Evolutionary conservation across 768 basidiomycete species (phyloP).

Genomic region (Lactarius sp.): DNA sequence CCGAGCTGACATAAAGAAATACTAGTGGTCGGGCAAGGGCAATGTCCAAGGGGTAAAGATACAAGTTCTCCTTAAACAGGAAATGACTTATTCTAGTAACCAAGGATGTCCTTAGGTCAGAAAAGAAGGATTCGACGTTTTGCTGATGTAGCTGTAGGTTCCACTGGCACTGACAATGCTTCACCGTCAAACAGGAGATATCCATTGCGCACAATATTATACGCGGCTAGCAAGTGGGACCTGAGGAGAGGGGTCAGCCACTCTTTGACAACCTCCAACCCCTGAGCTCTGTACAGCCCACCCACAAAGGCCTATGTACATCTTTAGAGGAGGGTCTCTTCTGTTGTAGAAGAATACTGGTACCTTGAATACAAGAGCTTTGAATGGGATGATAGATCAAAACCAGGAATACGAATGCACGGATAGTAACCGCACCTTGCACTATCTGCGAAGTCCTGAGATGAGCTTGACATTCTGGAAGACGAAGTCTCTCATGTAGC

Average conservation of each 20-base stretch:
- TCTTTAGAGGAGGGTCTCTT: not conserved
- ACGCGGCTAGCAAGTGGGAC: slow-evolving; percentile 1
- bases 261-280: not conserved
- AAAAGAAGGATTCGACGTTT: too few species aligned
- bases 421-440: not conserved
- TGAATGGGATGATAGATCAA: not conserved
- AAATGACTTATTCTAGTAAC: too few species aligned
- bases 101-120: too few species aligned
- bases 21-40: too few species aligned
- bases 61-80: too few species aligned
- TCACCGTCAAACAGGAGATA: too few species aligned
- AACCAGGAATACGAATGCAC: not conserved
- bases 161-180: too few species aligned
- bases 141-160: too few species aligned
- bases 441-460: not conserved
- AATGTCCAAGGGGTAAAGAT: too few species aligned
- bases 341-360: not conserved
- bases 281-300: slow-evolving; percentile 15
- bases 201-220: too few species aligned
- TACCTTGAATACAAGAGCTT: slow-evolving; percentile 22
- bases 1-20: too few species aligned
- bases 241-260: slow-evolving; percentile 12
- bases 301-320: slow-evolving; percentile 16
- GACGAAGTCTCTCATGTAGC: not conserved
- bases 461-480: not conserved